phyloP scores from a whole-genome alignment of 2,329 filamentous ascomycete species.

The Ceratocystis cubensis region DNA sequence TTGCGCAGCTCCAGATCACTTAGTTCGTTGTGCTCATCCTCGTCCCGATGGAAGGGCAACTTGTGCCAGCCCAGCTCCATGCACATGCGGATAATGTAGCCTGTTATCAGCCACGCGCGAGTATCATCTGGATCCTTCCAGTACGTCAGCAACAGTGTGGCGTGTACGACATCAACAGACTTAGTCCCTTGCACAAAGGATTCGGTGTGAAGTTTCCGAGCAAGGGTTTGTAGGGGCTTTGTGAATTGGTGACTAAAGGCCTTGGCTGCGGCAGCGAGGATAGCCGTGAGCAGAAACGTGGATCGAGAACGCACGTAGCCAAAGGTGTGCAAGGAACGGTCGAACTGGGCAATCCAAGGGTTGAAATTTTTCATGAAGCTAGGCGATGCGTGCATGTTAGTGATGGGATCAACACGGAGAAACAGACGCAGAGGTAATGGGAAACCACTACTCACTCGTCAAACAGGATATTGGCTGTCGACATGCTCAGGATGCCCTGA shows the following conservation, averaged over 20 bases:
- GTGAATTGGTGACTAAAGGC: slow-evolving; percentile 29
- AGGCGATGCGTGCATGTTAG: not conserved
- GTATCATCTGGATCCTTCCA: slow-evolving; percentile 34
- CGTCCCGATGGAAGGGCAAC: slow-evolving; percentile 21
- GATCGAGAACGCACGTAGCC: slow-evolving; percentile 29
- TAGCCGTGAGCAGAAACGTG: slow-evolving; percentile 29
- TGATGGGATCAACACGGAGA: not conserved
- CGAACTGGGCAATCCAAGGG: slow-evolving; percentile 32
- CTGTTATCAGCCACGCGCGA: slow-evolving; percentile 31
- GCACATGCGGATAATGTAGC: slow-evolving; percentile 32
- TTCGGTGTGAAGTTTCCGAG: slow-evolving; percentile 26
- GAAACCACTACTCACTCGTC: slow-evolving; percentile 11
- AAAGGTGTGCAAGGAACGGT: slow-evolving; percentile 30
- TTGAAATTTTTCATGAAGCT: slow-evolving; percentile 32
- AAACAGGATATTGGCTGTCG: slow-evolving; percentile 10
- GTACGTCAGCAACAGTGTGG: slow-evolving; percentile 31
- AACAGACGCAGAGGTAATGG: not conserved
- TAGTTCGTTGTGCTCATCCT: not conserved
- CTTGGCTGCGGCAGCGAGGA: slow-evolving; percentile 30
- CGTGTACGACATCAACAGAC: slow-evolving; percentile 31
- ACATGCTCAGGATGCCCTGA: slow-evolving; percentile 1
- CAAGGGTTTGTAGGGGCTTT: slow-evolving; percentile 16
- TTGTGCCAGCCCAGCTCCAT: slow-evolving; percentile 32
- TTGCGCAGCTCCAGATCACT: slow-evolving; percentile 24
- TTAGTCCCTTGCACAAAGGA: slow-evolving; percentile 28